A percentile compares a stretch with the other conserved stretches of the same genome.
Evolutionary conservation across 1,284 basidiomycete species (phyloP).

Genomic region (Lignosus rhinocerotis): DNA sequence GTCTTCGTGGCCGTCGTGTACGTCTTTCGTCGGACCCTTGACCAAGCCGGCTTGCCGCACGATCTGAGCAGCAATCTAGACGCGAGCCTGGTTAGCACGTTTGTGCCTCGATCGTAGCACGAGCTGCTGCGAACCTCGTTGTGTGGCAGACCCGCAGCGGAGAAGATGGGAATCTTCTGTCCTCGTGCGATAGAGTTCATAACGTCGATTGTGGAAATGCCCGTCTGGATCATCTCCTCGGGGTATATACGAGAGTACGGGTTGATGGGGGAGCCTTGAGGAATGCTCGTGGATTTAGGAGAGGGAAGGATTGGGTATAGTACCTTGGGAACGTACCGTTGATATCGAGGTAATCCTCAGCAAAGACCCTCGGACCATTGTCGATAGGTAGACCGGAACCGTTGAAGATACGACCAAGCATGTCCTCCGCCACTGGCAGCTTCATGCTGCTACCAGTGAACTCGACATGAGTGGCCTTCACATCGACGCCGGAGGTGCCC

Average conservation of each 20-base stretch:
- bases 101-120: conserved; percentile 12
- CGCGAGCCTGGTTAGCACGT: conserved; percentile 22
- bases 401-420: conserved; percentile 99
- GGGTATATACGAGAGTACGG: conserved; percentile 99
- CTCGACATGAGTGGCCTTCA: conserved; percentile 96
- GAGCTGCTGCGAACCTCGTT: conserved; percentile 74
- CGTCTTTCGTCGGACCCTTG: conserved; percentile 92
- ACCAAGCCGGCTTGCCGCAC: conserved; percentile 99
- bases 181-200: conserved; percentile 99
- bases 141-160: conserved; percentile 97
- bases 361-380: conserved; percentile 98
- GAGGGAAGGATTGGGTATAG: conserved; percentile 4
- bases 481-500: conserved; percentile 97
- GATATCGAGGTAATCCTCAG: conserved; percentile 99
- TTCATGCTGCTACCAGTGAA: conserved; percentile 99
- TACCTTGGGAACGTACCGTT: conserved; percentile 66
- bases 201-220: conserved; percentile 97
- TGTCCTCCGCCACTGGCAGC: conserved; percentile 98
- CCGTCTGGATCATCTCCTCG: conserved; percentile 99
- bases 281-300: conserved; percentile 6
- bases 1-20: conserved; percentile 99
- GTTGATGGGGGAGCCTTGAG: conserved; percentile 94
- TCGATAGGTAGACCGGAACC: conserved; percentile 98
- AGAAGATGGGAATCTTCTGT: conserved; percentile 99
- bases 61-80: conserved; percentile 97